Evolutionary conservation across 306 rosid species (phyloP).

Genomic region (Cicer cuneatum): DNA sequence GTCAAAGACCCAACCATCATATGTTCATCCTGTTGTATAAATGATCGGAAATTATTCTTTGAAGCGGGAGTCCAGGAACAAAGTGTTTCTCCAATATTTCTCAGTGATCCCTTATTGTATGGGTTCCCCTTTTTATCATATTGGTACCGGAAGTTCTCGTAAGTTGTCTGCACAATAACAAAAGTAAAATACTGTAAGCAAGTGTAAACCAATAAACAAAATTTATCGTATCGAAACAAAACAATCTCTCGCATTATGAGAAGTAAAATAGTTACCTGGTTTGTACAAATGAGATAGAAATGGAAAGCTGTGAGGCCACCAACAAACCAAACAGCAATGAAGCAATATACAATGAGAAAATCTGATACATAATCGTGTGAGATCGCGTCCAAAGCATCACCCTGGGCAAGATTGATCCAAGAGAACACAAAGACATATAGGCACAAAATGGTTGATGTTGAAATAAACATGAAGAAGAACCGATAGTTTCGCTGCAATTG

Average conservation of each 20-base stretch:
- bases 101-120: conserved; percentile 60
- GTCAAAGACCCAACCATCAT: conserved; percentile 47
- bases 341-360: conserved; percentile 74
- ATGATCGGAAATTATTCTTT: conserved; percentile 61
- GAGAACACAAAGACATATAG: conserved; percentile 72
- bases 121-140: conserved; percentile 87
- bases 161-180: conserved; percentile 76
- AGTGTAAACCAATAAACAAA: conserved; percentile 9
- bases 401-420: conserved; percentile 56
- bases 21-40: conserved; percentile 60
- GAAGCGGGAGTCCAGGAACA: conserved; percentile 66
- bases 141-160: conserved; percentile 87
- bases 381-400: conserved; percentile 50
- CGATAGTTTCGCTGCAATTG: conserved; percentile 91
- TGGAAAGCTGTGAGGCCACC: conserved; percentile 96
- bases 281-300: conserved; percentile 80
- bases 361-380: conserved; percentile 64
- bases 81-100: conserved; percentile 66
- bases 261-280: conserved; percentile 71
- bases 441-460: conserved; percentile 89
- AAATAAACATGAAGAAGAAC: conserved; percentile 86
- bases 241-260: conserved; percentile 20
- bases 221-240: conserved; percentile 9
- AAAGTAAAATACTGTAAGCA: conserved; percentile 3
- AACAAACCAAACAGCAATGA: conserved; percentile 87